Base-by-base conservation (phyloP, 1,139 yeast genomes). In the Pichia sp. region DNA sequence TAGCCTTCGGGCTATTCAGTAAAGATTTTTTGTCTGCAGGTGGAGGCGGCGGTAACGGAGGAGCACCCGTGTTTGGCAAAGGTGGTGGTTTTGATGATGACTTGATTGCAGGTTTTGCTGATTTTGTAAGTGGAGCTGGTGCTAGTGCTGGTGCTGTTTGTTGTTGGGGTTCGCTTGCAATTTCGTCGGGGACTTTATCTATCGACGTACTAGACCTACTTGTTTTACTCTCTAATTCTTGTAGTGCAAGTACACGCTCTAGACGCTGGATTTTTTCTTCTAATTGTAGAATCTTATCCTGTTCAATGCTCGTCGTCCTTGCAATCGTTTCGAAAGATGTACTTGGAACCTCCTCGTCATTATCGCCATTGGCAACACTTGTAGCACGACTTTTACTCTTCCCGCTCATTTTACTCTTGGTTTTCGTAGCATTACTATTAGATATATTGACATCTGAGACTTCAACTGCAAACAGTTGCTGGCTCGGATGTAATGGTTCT, bases 1-100 rank as follows among this genome's bases (percentile, higher is more conserved):
- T 62, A 1, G 63, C 63, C 29, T 62, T 58, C 3, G 67, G 67
- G 38, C 67, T 63, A 31, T 47, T 62, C 4, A 59, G 47, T n/a
- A 58, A 32, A 1, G 67, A 61, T 45, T 56, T 61, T 26, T 59
- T 61, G 7, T 62, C 60, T 3, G 57, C 55, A 10, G 68, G 62
- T 11, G 67, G 69, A 0, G 66, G 67, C 8, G 69, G 69, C 6
- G 69, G 69, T 45, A 65, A 53, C 6, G 68, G 67, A 13, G 69
- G 69, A 1, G 66, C 64, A 30, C 19, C 32, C 31, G 23, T 5
- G 40, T 34, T 40, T 16, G 2, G 60, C 55, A 16, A 42, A 31
- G 32, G 5, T 30, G 13, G 23, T 19, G 23, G 23, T 19, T 19
- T 19, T 19, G 23, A 19, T 19, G 23, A 19, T 19, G 23, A 19